These are phyloP conservation scores for Boletellus deceptivus DNA, from an alignment of 1,284 basidiomycete species.

Conservation along the genomic window DNA sequence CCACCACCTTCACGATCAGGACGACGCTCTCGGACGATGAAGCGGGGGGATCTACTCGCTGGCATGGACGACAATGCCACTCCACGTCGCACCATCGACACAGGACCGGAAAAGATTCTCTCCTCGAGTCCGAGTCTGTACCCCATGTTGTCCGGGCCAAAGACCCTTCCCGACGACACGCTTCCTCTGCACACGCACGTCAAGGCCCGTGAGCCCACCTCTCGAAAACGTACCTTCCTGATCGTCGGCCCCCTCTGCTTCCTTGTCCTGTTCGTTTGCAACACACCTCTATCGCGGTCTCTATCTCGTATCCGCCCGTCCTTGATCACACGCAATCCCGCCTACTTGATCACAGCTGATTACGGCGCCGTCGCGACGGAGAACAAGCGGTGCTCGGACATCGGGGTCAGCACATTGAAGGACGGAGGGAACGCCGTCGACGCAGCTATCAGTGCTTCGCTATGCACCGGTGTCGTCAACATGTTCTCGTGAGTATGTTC, in stretches of 20 bases:
- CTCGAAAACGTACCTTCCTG: slow-evolving; percentile 16
- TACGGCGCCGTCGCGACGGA: slow-evolving; percentile 87
- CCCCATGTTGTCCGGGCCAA: neutral
- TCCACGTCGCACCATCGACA: neutral
- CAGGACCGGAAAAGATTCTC: neutral
- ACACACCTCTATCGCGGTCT: neutral
- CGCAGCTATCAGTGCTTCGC: slow-evolving; percentile 74
- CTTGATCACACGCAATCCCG: slow-evolving; percentile 52
- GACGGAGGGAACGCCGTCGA: slow-evolving; percentile 92
- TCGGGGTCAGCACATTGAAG: slow-evolving; percentile 75
- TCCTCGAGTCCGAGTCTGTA: neutral
- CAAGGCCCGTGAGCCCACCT: neutral
- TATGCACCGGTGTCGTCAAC: slow-evolving; percentile 86
- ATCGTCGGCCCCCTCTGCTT: slow-evolving; percentile 17
- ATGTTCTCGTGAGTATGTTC: slow-evolving; percentile 72
- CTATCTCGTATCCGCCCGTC: slow-evolving; percentile 5
- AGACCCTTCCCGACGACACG: slow-evolving; percentile 3
- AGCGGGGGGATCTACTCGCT: too few relatives aligned
- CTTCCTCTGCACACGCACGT: slow-evolving; percentile 25
- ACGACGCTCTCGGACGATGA: too few relatives aligned
- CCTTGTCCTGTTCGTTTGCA: slow-evolving; percentile 12
- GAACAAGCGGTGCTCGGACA: slow-evolving; percentile 78
- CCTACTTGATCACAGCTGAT: slow-evolving; percentile 69
- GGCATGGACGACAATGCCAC: too few relatives aligned
- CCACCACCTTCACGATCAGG: neutral